Percentiles rank a stretch among this genome's conserved stretches.
Conservation (phyloP, 108 stramenopile genomes). For the Fistulifera solaris region DNA sequence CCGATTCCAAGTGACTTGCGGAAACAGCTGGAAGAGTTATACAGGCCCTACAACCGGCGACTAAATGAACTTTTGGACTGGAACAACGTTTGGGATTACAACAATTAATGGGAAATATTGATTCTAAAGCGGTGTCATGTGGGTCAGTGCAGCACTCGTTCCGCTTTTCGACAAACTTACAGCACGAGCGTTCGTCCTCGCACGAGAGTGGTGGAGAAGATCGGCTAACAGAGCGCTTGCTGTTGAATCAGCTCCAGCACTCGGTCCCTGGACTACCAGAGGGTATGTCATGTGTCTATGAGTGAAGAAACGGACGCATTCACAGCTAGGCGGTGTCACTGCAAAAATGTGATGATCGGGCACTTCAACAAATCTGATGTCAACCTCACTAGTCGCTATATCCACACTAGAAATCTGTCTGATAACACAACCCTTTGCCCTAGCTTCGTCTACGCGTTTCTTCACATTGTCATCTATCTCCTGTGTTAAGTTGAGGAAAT, state of each 20-base stretch:
- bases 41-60: constrained; percentile 24
- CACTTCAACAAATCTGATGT: constrained; percentile 51
- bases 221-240: constrained; percentile 69
- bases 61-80: constrained; percentile 20
- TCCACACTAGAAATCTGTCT: constrained; percentile 57
- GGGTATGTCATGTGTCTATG: constrained; percentile 49
- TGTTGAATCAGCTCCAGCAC: constrained; percentile 63
- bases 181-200: constrained; percentile 30
- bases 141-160: no score
- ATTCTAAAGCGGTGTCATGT: no score
- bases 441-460: constrained; percentile 34
- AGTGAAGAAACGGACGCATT: constrained; percentile 64
- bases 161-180: constrained; percentile 23
- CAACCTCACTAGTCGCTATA: constrained; percentile 28
- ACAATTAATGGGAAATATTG: not conserved
- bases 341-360: constrained; percentile 60
- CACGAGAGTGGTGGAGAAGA: constrained; percentile 33
- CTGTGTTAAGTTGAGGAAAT: not conserved
- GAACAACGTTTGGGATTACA: constrained; percentile 14
- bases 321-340: constrained; percentile 50
- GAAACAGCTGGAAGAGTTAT: constrained; percentile 7
- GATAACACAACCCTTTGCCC: constrained; percentile 44
- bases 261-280: constrained; percentile 60
- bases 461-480: constrained; percentile 28
- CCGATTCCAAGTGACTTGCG: constrained; percentile 7